phyloP scores from a whole-genome alignment of 495 filamentous ascomycete genomes.

The Pseudoneurospora amorphoporcata region DNA sequence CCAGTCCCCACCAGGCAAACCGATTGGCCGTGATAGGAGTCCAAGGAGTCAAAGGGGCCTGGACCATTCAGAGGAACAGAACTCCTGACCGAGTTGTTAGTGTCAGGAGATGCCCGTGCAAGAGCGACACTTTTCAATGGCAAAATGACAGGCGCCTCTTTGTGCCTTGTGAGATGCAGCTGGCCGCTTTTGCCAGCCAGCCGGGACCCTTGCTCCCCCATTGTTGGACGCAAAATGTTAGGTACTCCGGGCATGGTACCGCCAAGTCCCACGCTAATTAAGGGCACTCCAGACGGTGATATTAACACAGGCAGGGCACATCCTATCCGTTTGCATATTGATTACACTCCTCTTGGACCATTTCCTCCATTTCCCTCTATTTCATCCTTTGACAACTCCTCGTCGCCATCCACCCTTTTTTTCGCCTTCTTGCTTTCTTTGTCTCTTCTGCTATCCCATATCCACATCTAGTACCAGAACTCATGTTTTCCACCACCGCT shows the following conservation, averaged over 20 bases:
- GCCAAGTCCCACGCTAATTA: background rate
- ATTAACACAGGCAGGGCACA: background rate
- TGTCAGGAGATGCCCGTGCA: background rate
- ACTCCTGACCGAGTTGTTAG: background rate
- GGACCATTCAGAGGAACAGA: background rate
- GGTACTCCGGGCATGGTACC: background rate
- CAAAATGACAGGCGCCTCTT: background rate
- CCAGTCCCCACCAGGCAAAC: background rate
- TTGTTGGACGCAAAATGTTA: background rate
- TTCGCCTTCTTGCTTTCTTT: conserved; percentile 21
- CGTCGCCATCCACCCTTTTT: background rate
- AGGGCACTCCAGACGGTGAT: background rate
- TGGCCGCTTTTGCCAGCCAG: conserved; percentile 10
- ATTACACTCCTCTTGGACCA: background rate
- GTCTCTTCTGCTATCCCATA: conserved; percentile 20
- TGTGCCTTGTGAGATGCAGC: background rate
- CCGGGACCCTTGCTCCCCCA: conserved; percentile 2
- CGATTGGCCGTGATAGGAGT: background rate
- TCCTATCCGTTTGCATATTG: background rate
- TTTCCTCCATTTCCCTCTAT: background rate
- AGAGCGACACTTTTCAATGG: background rate
- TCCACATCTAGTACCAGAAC: background rate
- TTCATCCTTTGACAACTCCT: conserved; percentile 4
- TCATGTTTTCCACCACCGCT: background rate
- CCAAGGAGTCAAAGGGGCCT: background rate